A percentile compares a stretch with the other conserved stretches of the same genome.
These are phyloP conservation scores for Microdochium nivale DNA, from an alignment of 2,329 filamentous ascomycete genomes.

Conservation along the genomic window DNA sequence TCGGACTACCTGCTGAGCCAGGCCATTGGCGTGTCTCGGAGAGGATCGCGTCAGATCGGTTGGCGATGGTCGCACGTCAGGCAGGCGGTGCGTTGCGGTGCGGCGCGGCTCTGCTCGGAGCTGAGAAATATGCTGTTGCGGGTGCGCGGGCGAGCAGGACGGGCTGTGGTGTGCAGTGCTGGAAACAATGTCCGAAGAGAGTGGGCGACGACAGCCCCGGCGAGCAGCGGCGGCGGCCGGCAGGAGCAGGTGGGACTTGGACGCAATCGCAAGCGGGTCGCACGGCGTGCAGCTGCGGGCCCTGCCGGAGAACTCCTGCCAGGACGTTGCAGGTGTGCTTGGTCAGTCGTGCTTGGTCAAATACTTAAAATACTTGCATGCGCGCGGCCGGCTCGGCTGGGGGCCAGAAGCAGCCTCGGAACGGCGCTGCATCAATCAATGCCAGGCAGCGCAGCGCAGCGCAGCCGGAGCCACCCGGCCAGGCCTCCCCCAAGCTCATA, in stretches of 20 bases:
- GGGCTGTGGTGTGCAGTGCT: not conserved
- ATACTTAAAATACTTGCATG: too few species aligned
- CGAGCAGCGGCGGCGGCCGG: not conserved
- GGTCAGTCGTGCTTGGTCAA: too few species aligned
- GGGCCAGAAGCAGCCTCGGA: too few species aligned
- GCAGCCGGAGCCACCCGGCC: too few species aligned
- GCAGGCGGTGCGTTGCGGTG: constrained; percentile 1
- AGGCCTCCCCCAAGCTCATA: too few species aligned
- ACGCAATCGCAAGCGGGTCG: not conserved
- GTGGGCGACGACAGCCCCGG: not conserved
- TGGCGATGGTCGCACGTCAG: not conserved
- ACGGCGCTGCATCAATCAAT: too few species aligned
- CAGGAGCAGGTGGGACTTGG: not conserved
- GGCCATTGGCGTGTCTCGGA: constrained; percentile 41
- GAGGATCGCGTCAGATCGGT: not conserved
- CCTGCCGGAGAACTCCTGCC: not conserved
- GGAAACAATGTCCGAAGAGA: not conserved
- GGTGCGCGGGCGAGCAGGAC: not conserved
- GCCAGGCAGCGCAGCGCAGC: too few species aligned
- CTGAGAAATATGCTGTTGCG: not conserved
- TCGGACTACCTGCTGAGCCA: constrained; percentile 42
- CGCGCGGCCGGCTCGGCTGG: too few species aligned
- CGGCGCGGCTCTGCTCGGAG: not conserved
- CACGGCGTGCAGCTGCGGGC: not conserved
- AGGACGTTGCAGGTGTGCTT: too few species aligned